Conservation (phyloP, 179 eudicot genomes). For the Spinacia oleracea region DNA sequence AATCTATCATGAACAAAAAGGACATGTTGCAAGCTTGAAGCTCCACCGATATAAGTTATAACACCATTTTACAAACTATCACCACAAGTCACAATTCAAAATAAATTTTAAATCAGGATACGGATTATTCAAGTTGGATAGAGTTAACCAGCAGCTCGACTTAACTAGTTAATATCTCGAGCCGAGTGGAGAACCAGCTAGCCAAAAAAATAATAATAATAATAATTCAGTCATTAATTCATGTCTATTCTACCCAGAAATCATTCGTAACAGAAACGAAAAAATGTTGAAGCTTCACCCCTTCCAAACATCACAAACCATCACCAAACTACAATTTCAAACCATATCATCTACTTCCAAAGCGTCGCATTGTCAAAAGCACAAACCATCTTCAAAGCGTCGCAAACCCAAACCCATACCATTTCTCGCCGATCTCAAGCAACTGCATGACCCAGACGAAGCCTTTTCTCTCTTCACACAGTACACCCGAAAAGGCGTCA, state of each 20-base stretch:
- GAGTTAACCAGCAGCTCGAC: too few relatives aligned
- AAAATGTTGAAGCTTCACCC: constrained; percentile 26
- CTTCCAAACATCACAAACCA: constrained; percentile 13
- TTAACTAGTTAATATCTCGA: too few relatives aligned
- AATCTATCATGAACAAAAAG: too few relatives aligned
- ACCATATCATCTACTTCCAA: constrained; percentile 3
- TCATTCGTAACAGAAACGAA: neutral
- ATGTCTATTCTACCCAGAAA: neutral
- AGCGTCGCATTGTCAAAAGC: neutral
- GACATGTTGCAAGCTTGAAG: too few relatives aligned
- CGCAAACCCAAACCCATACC: constrained; percentile 32
- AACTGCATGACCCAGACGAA: constrained; percentile 53
- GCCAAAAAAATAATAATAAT: too few relatives aligned
- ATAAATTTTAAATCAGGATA: too few relatives aligned
- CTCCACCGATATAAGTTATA: too few relatives aligned
- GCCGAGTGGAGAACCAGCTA: too few relatives aligned
- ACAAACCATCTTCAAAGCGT: constrained; percentile 9
- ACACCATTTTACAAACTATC: too few relatives aligned
- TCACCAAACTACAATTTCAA: neutral
- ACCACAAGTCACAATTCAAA: too few relatives aligned
- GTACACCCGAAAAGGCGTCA: constrained; percentile 50
- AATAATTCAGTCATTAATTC: too few relatives aligned
- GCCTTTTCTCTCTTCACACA: constrained; percentile 53
- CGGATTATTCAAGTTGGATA: too few relatives aligned
- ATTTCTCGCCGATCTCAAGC: constrained; percentile 55